Evolutionary conservation across 2,329 filamentous ascomycete species (phyloP).

Genomic region (Ilyonectria robusta): DNA sequence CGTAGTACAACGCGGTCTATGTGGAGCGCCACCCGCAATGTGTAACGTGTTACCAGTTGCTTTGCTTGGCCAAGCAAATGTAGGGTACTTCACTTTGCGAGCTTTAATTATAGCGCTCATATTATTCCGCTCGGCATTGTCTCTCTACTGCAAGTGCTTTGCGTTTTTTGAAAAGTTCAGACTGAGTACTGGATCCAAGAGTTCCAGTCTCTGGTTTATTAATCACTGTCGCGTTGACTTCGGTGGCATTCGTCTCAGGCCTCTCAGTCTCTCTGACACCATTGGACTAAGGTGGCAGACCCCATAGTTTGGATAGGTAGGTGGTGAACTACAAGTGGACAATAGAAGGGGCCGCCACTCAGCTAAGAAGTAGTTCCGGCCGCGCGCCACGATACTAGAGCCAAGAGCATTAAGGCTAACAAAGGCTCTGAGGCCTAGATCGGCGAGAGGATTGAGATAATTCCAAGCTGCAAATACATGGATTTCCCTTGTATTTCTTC

Average conservation of each 20-base stretch:
- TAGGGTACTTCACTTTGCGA: background rate
- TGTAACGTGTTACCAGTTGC: no score
- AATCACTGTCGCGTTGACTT: constrained; percentile 2
- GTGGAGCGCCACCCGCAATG: no score
- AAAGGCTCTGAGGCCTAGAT: no score
- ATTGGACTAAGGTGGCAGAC: constrained; percentile 7
- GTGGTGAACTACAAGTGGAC: constrained; percentile 2
- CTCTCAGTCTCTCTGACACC: background rate
- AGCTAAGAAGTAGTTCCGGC: constrained; percentile 9
- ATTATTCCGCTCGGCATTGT: constrained; percentile 31
- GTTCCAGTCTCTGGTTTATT: constrained; percentile 10
- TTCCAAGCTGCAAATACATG: no score
- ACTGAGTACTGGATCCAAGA: constrained; percentile 10
- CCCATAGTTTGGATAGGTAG: constrained; percentile 22
- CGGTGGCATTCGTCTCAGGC: background rate
- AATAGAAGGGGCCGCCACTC: background rate
- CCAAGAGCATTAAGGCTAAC: no score
- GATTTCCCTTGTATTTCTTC: no score
- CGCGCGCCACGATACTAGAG: no score
- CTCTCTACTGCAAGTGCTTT: constrained; percentile 28
- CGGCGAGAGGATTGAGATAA: no score
- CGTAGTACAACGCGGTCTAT: no score
- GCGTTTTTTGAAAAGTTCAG: constrained; percentile 33
- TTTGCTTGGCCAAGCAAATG: no score
- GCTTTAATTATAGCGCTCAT: constrained; percentile 32